Base-by-base conservation (phyloP, 768 basidiomycete genomes). In the Tricholoma furcatifolium region DNA sequence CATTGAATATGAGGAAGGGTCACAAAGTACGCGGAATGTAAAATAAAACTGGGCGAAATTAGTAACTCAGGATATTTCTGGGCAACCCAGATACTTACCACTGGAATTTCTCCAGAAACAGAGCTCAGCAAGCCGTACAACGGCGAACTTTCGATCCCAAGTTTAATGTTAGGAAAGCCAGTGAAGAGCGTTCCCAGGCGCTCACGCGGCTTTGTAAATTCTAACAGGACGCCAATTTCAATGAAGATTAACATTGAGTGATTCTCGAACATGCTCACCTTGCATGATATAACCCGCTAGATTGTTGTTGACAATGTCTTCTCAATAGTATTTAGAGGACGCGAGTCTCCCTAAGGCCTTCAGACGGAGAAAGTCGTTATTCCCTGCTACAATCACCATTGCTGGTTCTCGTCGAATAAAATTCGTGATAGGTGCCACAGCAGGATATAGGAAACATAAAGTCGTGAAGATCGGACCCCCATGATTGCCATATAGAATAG, bases 231-330 rank as follows among this genome's bases (percentile, higher is more conserved):
- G 11, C 14, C 21, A 11, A 18, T 27, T 34, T 18, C 34, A 8
- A 43, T 31, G 17, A 39, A 18, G 18, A 12, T 30, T 3, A 6
- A 10, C 15, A 21, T 45, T 17, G 6, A 4, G 8, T n/a, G 11
- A 23, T 2, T 15, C 8, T 15, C 8, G 40, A 35, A 6, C 8
- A 38, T 12, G 4, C 42, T 15, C 52, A 69, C 71, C 67, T 15
- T 58, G 47, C 7, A 66, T 43, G 17, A 74, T 66, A 60, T 69
- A 67, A 7, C 51, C 43, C 5, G 60, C 54, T 23, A 77, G 55
- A 40, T 70, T 66, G 14, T 65, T 66, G 38, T 66, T 70, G 10
- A 77, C 69, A n/a, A 76, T 65, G 51, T 76, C 74, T 51, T 71
- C 65, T 47, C 68, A 53, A 35, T 67, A 73, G 8, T 55, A 0